Evolutionary conservation across 2,329 filamentous ascomycete genomes (phyloP).

Genomic region (Cladosporium sp.): DNA sequence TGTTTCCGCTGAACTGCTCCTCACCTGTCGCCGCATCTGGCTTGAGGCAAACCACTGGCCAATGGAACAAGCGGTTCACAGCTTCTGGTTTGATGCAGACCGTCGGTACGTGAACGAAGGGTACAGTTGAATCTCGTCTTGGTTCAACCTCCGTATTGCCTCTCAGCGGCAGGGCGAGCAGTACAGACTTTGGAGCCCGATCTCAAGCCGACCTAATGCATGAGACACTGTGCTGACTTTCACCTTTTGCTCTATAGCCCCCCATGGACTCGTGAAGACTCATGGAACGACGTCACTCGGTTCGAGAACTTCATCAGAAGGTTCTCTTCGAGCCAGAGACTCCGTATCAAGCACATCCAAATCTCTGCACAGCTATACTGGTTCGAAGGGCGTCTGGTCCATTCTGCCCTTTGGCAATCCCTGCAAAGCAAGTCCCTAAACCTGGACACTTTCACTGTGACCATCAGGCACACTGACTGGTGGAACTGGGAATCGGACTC

Average conservation of each 20-base stretch:
- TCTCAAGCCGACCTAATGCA: no score
- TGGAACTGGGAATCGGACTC: background rate
- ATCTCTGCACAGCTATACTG: background rate
- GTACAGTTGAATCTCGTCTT: no score
- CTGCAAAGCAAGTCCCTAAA: background rate
- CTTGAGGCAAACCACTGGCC: constrained; percentile 37
- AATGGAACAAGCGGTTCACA: constrained; percentile 33
- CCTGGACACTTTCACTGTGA: background rate
- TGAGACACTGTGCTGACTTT: no score
- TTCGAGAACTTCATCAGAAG: background rate
- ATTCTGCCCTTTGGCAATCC: background rate
- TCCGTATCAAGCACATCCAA: background rate
- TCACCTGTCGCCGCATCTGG: constrained; percentile 40
- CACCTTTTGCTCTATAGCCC: no score
- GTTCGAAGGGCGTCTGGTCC: background rate
- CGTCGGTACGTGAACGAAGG: no score
- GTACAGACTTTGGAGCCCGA: no score
- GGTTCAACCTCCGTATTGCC: no score
- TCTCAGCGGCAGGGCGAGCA: no score
- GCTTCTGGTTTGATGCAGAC: constrained; percentile 31
- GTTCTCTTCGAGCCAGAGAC: background rate
- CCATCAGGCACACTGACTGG: background rate
- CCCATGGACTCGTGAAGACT: background rate
- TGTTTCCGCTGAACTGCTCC: constrained; percentile 31
- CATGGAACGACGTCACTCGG: background rate